Base-by-base conservation (phyloP, 2,329 filamentous ascomycete species). In the Penicillium sclerotiorum region DNA sequence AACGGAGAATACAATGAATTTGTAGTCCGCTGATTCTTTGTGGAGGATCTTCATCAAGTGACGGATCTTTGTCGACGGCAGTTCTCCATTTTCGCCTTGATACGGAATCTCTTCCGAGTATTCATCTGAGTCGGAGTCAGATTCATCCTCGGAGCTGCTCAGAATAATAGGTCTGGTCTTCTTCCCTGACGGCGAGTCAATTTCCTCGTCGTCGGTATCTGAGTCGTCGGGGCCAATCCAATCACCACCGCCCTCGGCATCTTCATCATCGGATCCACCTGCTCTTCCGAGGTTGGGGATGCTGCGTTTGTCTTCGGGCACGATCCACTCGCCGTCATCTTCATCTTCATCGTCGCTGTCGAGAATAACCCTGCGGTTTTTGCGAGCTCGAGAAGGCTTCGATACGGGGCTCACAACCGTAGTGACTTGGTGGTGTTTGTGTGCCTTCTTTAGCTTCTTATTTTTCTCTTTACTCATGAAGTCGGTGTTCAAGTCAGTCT, bases 1-100 rank as follows among this genome's bases (percentile, higher is more conserved):
- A 64, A 97, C 90, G 1, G 91, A 96, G 73, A 99, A 99, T 56
- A 99, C 91, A 63, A 99, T 99, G 67, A 96, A 95, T 68, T 99
- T 99, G 80, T 96, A 90, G 52, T 90, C 80, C 1, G 80, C 76
- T 0, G 86, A 85, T 70, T 99, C 94, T 37, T 83, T 83, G 56
- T 85, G 82, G 8, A 99, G 82, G 44, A 99, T 89, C 53, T 84
- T 80, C 64, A 95, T 82, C 17, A 97, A 80, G 61, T 94, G 86
- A 37, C 88, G 86, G 63, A 99, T 95, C 76, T 99, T 99, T 61
- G 94, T 93, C 0, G 94, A 99, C 2, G 71, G 66, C 12, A 71
- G 61, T 36, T 68, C 63, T 27, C 88, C 77, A 22, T 77, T 75
- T 6, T 68, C 62, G 32, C 61, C 63, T 27, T 64, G 58, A 2